Percentiles rank a stretch among this genome's conserved stretches.
Evolutionary conservation across 352 stramenopile genomes (phyloP).

Genomic region (Globisporangium paddicum): DNA sequence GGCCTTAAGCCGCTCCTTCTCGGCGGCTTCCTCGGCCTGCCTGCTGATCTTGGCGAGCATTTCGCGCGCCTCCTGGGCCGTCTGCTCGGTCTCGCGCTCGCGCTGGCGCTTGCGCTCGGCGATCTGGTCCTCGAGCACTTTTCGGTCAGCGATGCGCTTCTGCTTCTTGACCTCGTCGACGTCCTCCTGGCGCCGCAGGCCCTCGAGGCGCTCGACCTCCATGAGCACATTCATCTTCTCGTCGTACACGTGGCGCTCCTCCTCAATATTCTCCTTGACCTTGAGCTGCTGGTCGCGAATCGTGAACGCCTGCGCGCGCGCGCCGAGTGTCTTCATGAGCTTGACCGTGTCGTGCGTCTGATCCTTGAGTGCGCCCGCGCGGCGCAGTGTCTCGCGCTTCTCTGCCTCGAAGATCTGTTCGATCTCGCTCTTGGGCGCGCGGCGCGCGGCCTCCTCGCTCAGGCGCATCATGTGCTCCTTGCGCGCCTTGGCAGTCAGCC

Average conservation of each 20-base stretch:
- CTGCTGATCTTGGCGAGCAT: constrained; percentile 86
- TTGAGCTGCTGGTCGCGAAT: constrained; percentile 92
- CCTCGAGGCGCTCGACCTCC: constrained; percentile 92
- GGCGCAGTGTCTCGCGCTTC: constrained; percentile 53
- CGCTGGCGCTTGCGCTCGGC: constrained; percentile 46
- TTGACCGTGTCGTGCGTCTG: constrained; percentile 91
- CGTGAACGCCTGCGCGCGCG: constrained; percentile 90
- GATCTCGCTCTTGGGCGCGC: constrained; percentile 73
- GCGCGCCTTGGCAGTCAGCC: constrained; percentile 58
- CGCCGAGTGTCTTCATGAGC: constrained; percentile 90
- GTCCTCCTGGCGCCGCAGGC: constrained; percentile 87
- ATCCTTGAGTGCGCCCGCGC: constrained; percentile 57
- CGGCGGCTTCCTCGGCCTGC: constrained; percentile 60
- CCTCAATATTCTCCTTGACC: constrained; percentile 55
- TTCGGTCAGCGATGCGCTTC: constrained; percentile 74
- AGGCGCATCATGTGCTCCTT: constrained; percentile 80
- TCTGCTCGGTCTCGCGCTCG: constrained; percentile 32
- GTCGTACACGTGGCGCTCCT: constrained; percentile 88
- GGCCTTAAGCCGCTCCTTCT: constrained; percentile 65
- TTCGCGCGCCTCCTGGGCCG: constrained; percentile 81
- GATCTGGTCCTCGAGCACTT: constrained; percentile 89
- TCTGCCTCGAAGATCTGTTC: constrained; percentile 71
- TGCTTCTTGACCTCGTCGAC: constrained; percentile 88
- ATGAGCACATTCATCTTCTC: constrained; percentile 93
- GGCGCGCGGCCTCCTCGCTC: constrained; percentile 50